A percentile compares a stretch with the other conserved stretches of the same genome.
phyloP scores from a whole-genome alignment of 1,139 yeast species.

The Kodamaea anthophila region DNA sequence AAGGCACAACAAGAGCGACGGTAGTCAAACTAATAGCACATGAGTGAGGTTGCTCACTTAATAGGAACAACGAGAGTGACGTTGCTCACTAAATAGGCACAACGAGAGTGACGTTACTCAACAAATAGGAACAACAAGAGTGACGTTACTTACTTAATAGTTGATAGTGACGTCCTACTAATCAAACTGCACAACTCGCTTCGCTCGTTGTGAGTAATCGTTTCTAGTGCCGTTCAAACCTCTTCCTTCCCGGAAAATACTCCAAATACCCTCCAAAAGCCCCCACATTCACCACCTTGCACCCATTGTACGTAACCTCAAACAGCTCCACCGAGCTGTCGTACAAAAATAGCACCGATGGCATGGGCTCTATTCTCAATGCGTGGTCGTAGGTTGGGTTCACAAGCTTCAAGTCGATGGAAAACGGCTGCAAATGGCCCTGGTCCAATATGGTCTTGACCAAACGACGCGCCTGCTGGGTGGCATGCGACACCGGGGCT shows the following conservation, averaged over 20 bases:
- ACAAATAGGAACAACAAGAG: too few species aligned
- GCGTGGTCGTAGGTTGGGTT: constrained; percentile 66
- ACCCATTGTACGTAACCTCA: constrained; percentile 76
- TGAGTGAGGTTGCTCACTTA: too few species aligned
- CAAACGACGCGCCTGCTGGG: constrained; percentile 65
- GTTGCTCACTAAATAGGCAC: too few species aligned
- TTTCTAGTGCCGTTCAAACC: constrained; percentile 44
- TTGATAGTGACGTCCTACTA: too few species aligned
- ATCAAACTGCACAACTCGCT: too few species aligned
- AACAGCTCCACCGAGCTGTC: constrained; percentile 69
- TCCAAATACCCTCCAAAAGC: constrained; percentile 61
- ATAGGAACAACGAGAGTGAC: too few species aligned
- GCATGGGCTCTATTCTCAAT: constrained; percentile 71
- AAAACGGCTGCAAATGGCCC: constrained; percentile 80
- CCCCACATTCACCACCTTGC: constrained; percentile 74
- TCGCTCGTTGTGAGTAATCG: constrained; percentile 50
- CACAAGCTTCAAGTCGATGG: constrained; percentile 53
- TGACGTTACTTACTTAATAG: too few species aligned
- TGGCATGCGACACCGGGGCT: constrained; percentile 15
- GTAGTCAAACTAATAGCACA: too few species aligned
- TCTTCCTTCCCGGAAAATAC: constrained; percentile 55
- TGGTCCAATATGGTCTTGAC: constrained; percentile 82
- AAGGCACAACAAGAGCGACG: too few species aligned
- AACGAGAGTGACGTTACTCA: too few species aligned
- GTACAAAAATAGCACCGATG: constrained; percentile 57